These are phyloP conservation scores for Simplicillium sp. DNA, from an alignment of 2,329 filamentous ascomycete genomes.

Conservation along the genomic window DNA sequence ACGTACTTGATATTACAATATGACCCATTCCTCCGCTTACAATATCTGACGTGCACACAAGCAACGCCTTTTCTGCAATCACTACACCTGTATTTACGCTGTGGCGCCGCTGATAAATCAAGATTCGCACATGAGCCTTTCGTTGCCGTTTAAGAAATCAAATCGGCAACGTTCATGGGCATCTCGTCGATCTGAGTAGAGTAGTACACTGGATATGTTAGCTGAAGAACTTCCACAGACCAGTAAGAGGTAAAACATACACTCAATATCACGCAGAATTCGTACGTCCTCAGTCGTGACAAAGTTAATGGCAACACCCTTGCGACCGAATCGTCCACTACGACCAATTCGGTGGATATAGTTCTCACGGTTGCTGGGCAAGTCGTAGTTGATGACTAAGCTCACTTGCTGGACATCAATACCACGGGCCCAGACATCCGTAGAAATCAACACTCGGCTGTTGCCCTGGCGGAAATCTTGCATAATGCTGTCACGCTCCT, in stretches of 20 bases:
- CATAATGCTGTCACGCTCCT: conserved; percentile 98
- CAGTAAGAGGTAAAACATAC: conserved; percentile 39
- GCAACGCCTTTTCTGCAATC: neutral
- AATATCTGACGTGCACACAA: neutral
- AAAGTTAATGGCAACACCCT: conserved; percentile 99
- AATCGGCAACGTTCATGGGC: conserved; percentile 83
- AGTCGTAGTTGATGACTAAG: conserved; percentile 97
- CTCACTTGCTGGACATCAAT: conserved; percentile 99
- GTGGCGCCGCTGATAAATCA: no score
- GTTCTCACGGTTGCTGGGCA: conserved; percentile 97
- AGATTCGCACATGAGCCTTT: no score
- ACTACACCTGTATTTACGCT: neutral
- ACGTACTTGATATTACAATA: neutral
- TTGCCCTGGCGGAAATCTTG: conserved; percentile 97
- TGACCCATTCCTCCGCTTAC: neutral
- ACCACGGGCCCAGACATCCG: conserved; percentile 94
- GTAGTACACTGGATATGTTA: conserved; percentile 64
- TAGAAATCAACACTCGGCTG: conserved; percentile 91
- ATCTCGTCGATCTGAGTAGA: conserved; percentile 97
- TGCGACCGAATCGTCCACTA: conserved; percentile 89
- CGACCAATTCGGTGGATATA: conserved; percentile 98
- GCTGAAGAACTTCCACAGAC: conserved; percentile 10
- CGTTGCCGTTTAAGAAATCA: conserved; percentile 34
- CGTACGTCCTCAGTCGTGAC: conserved; percentile 97
- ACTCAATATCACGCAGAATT: conserved; percentile 93